Conservation (phyloP, 1,284 basidiomycete species). For the Boletus nobilissimus region DNA sequence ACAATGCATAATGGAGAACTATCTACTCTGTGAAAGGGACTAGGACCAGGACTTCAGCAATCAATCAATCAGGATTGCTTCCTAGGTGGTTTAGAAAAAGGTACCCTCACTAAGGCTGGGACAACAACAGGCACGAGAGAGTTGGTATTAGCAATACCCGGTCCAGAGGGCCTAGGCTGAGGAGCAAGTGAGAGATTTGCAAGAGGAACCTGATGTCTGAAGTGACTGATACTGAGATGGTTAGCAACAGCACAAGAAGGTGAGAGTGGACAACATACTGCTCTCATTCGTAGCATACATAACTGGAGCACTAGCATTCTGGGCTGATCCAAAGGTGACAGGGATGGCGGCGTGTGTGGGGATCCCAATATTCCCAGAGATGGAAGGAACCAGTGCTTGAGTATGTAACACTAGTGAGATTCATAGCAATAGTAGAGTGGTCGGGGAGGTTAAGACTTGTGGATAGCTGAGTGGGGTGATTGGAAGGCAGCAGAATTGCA, state of each 20-base stretch:
- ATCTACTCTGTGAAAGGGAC: too few species aligned
- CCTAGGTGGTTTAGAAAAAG: neutral
- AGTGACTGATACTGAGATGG: neutral
- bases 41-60: too few species aligned
- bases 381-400: neutral
- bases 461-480: neutral
- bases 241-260: too few species aligned
- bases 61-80: neutral
- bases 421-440: too few species aligned
- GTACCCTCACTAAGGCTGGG: neutral
- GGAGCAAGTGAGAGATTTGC: neutral
- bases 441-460: too few species aligned
- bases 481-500: neutral
- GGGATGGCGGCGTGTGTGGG: neutral
- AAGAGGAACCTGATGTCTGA: neutral
- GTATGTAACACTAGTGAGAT: neutral
- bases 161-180: neutral
- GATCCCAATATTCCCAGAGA: neutral
- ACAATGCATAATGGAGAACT: too few species aligned
- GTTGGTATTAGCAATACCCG: too few species aligned
- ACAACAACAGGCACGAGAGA: neutral
- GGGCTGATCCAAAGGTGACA: neutral
- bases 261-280: too few species aligned
- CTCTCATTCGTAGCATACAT: neutral
- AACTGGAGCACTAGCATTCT: neutral